phyloP scores from a whole-genome alignment of 768 basidiomycete genomes.

The Tephrocybe sp. region DNA sequence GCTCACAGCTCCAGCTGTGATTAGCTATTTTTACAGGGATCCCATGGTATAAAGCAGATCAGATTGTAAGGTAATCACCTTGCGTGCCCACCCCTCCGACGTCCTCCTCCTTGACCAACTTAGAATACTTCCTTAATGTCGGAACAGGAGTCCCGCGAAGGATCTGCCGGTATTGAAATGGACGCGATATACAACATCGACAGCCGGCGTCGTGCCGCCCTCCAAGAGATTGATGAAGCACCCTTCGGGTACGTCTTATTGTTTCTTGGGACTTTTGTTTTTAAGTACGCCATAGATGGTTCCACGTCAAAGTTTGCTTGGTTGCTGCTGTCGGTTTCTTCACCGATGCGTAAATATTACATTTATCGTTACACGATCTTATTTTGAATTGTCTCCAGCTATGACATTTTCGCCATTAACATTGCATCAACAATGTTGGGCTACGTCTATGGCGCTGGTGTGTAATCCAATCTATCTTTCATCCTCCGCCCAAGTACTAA shows the following conservation, averaged over 20 bases:
- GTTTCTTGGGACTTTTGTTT: neutral
- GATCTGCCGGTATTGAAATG: too few relatives aligned
- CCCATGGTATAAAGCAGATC: too few relatives aligned
- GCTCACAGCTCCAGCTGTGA: too few relatives aligned
- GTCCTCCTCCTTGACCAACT: too few relatives aligned
- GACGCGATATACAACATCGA: too few relatives aligned
- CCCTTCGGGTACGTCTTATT: conserved; percentile 63
- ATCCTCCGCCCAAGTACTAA: conserved; percentile 10
- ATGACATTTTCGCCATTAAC: conserved; percentile 89
- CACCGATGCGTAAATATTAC: conserved; percentile 64
- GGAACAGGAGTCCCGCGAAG: too few relatives aligned
- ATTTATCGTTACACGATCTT: neutral
- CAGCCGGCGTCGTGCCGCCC: conserved; percentile 76
- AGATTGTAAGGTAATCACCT: too few relatives aligned
- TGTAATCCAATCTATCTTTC: neutral
- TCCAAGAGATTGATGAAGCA: conserved; percentile 85
- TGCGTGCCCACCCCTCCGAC: too few relatives aligned
- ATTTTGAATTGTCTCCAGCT: conserved; percentile 30
- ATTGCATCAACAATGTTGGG: conserved; percentile 82
- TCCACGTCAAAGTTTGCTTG: conserved; percentile 75
- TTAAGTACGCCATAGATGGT: conserved; percentile 49
- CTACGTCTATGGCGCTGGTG: conserved; percentile 63
- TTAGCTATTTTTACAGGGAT: too few relatives aligned
- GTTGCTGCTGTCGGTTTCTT: conserved; percentile 86
- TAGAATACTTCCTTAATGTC: too few relatives aligned